A percentile compares a stretch with the other conserved stretches of the same genome.
These are phyloP conservation scores for Globisporangium emineosum DNA, from an alignment of 352 stramenopile genomes.

Conservation along the genomic window DNA sequence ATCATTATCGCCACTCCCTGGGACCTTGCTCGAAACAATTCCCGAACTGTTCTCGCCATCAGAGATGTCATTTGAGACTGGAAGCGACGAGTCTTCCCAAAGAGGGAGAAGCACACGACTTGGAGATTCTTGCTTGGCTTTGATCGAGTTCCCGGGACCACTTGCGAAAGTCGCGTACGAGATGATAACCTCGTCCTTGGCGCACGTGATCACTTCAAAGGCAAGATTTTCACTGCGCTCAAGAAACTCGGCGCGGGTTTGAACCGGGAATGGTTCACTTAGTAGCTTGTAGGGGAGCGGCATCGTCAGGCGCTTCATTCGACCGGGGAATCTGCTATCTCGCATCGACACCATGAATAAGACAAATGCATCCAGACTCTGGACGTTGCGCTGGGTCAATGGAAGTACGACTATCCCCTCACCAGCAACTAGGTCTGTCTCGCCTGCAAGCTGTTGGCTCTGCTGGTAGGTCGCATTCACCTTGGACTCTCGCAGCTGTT, in stretches of 20 bases:
- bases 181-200: conserved; percentile 39
- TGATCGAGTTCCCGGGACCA: neutral
- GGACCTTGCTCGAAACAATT: neutral
- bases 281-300: conserved; percentile 54
- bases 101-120: conserved; percentile 33
- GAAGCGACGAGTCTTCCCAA: conserved; percentile 16
- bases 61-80: neutral
- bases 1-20: neutral
- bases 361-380: conserved; percentile 28
- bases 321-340: conserved; percentile 74
- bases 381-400: conserved; percentile 36
- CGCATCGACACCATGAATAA: conserved; percentile 70
- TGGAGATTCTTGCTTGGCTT: conserved; percentile 22
- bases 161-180: conserved; percentile 43
- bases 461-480: conserved; percentile 8
- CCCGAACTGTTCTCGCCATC: neutral
- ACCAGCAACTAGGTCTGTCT: conserved; percentile 4
- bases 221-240: conserved; percentile 41
- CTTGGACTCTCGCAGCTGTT: conserved; percentile 49
- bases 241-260: conserved; percentile 54
- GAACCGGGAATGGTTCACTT: conserved; percentile 47
- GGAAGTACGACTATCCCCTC: conserved; percentile 45
- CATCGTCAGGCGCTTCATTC: conserved; percentile 65
- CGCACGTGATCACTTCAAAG: conserved; percentile 37
- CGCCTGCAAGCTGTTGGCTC: neutral